These are phyloP conservation scores for Tolypocladium amazonense DNA, from an alignment of 2,329 filamentous ascomycete genomes.

Conservation along the genomic window DNA sequence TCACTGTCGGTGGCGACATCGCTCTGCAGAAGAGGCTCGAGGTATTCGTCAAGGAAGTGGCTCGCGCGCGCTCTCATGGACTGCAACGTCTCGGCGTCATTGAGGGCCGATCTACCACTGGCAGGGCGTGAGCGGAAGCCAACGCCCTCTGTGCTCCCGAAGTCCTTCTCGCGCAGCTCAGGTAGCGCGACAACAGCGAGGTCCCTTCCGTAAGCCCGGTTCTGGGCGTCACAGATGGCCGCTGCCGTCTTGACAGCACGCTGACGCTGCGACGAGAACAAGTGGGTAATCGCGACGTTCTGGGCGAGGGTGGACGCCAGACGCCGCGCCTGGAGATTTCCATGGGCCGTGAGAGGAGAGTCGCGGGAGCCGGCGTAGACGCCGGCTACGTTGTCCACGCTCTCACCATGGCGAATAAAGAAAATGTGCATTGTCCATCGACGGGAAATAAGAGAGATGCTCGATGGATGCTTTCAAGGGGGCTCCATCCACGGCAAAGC, in stretches of 20 bases:
- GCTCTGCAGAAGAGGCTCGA: conserved; percentile 39
- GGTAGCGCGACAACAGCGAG: conserved; percentile 12
- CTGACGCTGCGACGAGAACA: conserved; percentile 71
- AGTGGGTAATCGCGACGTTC: conserved; percentile 35
- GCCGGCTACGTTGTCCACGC: conserved; percentile 76
- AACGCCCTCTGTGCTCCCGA: conserved; percentile 60
- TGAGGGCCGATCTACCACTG: conserved; percentile 14
- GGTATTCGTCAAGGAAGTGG: conserved; percentile 52
- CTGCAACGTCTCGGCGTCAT: conserved; percentile 55
- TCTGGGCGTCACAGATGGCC: conserved; percentile 50
- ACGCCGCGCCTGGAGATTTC: conserved; percentile 64
- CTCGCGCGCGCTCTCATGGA: conserved; percentile 56
- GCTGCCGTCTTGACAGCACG: conserved; percentile 64
- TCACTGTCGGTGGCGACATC: conserved; percentile 2
- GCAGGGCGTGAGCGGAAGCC: conserved; percentile 31
- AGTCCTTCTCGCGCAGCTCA: conserved; percentile 62
- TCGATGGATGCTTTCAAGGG: neutral
- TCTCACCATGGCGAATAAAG: conserved; percentile 80
- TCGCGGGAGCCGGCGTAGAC: conserved; percentile 73
- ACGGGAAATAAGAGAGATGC: neutral
- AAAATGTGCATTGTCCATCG: conserved; percentile 38
- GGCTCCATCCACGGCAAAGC: neutral
- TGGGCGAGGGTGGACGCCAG: conserved; percentile 53
- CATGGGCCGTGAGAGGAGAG: conserved; percentile 72
- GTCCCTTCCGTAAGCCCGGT: conserved; percentile 5